Conservation (phyloP, 257 asterid species). For the Buddleja alternifolia region DNA sequence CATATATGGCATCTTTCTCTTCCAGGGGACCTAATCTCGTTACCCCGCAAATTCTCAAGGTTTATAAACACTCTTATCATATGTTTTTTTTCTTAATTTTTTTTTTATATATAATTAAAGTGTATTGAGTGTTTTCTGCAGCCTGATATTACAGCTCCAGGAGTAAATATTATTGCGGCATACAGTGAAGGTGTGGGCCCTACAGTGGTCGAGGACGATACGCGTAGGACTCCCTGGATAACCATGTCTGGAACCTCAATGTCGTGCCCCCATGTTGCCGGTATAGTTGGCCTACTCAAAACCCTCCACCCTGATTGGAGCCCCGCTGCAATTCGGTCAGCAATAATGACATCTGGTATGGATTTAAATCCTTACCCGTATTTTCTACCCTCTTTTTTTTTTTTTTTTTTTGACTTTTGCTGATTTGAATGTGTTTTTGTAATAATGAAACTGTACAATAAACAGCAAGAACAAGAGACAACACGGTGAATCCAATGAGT, state of each 20-base stretch:
- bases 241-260: constrained; percentile 56
- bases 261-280: constrained; percentile 80
- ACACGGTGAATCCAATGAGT: constrained; percentile 38
- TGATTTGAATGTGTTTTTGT: neutral
- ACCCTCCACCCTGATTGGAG: constrained; percentile 63
- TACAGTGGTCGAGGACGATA: constrained; percentile 27
- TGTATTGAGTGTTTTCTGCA: neutral
- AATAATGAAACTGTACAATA: neutral
- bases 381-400: no score
- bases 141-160: constrained; percentile 84
- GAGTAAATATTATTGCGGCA: constrained; percentile 63
- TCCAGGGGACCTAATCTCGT: constrained; percentile 67
- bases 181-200: constrained; percentile 39
- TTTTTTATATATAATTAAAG: no score
- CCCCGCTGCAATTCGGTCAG: constrained; percentile 67
- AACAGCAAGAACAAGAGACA: constrained; percentile 59
- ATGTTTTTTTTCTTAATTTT: no score
- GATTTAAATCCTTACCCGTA: neutral
- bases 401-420: neutral
- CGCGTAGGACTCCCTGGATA: constrained; percentile 35
- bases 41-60: constrained; percentile 74
- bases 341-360: constrained; percentile 61
- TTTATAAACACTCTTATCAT: constrained; percentile 4
- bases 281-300: constrained; percentile 58
- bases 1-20: constrained; percentile 67